Evolutionary conservation across 2,329 filamentous ascomycete species (phyloP), one percentile per base, ranked within the genome.

Genomic region (Grosmannia clavigera): DNA sequence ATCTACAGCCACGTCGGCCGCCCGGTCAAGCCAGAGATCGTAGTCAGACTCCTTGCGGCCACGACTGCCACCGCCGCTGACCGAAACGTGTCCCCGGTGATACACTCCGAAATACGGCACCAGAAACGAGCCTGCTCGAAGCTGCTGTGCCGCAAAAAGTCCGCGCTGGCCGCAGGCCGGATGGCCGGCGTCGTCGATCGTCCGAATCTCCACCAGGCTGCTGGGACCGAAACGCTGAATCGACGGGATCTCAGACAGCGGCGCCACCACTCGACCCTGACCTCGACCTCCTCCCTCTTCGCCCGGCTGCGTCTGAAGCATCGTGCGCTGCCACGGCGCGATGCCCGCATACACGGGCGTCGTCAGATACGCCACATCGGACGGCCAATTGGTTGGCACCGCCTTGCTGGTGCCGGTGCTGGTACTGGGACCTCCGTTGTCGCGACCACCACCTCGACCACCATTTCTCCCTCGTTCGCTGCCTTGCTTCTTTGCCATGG

Each of bases 21-120:
- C 81, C 25, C 77, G 74, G 69, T 84, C 81, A 25, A 87, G 72
- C 76, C 81, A 84, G 31, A 87, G 72, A 67, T 87, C 84, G 67
- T 87, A 87, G 70, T 87, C 81, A 7, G 78, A 81, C 16, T 66
- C 60, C 56, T 63, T 62, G 38, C 40, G 58, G 9, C 57, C 22
- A 22, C 22, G 22, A 22, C 22, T 1, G 22, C 22, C 22, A 22
- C 22, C 57, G 12, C 59, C 38, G 22, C 70, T 71, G 35, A 68
- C 66, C 61, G 64, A 69, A 64, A 58, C 19, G 58, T 58, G 66
- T 22, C 72, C 63, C 1, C 73, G 72, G 69, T 87, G 84, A 55
- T 84, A 73, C 19, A 80, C 72, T 6, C 84, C 84, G 4, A 85
- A 72, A 67, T 87, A 87, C 22, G 79, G 78, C n/a, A 86, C 65